Evolutionary conservation across 1,284 basidiomycete genomes (phyloP).

Genomic region (Moesziomyces globuligerus): DNA sequence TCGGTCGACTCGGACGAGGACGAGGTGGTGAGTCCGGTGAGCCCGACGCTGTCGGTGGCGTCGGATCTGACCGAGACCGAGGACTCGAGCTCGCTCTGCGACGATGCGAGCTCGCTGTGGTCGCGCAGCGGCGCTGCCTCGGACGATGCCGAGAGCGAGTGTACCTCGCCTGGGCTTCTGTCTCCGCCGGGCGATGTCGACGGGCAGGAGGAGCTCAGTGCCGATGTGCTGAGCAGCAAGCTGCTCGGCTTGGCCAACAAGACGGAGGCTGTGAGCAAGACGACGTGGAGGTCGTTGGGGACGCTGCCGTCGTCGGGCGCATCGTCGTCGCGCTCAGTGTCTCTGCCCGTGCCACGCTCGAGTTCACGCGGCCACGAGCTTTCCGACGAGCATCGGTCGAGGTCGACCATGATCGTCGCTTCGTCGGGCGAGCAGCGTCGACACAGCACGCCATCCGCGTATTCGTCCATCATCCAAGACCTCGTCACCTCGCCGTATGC

Average conservation of each 20-base stretch:
- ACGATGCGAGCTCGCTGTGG: conserved; percentile 40
- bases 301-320: conserved; percentile 17
- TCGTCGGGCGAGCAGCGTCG: conserved; percentile 6
- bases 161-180: conserved; percentile 34
- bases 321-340: conserved; percentile 22
- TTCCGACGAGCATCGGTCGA: conserved; percentile 1
- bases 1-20: conserved; percentile 7
- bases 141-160: conserved; percentile 22
- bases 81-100: conserved; percentile 22
- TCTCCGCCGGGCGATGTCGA: conserved; percentile 23
- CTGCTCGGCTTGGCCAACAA: conserved; percentile 14
- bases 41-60: conserved; percentile 21
- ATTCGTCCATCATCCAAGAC: conserved; percentile 30
- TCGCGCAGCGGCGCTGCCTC: conserved; percentile 18
- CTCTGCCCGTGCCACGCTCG: conserved; percentile 11
- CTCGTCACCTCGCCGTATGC: conserved; percentile 28
- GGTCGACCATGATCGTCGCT: conserved; percentile 7
- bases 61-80: conserved; percentile 25
- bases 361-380: conserved; percentile 9
- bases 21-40: conserved; percentile 15
- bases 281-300: conserved; percentile 22
- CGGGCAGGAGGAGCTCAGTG: conserved; percentile 2
- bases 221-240: conserved; percentile 28
- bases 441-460: conserved; percentile 12
- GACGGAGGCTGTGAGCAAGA: conserved; percentile 1